phyloP scores from a whole-genome alignment of 2,329 filamentous ascomycete genomes.

The Pestalotiopsis fici region DNA sequence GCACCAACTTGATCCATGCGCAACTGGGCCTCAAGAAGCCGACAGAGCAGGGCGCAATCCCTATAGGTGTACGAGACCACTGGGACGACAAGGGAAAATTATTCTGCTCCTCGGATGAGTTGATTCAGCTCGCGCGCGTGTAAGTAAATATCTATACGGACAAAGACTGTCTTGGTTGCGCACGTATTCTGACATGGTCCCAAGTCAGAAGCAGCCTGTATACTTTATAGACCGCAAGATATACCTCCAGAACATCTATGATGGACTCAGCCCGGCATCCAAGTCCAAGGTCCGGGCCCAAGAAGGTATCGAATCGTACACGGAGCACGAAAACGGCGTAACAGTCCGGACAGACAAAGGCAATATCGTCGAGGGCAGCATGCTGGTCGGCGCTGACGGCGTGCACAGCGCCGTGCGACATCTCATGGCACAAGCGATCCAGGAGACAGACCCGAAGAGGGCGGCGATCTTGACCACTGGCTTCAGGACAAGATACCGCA shows the following conservation, averaged over 20 bases:
- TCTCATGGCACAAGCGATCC: not conserved
- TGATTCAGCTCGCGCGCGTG: constrained; percentile 10
- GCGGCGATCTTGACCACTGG: not conserved
- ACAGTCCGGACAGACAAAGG: constrained; percentile 15
- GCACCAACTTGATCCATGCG: constrained; percentile 10
- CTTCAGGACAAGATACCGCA: constrained; percentile 1
- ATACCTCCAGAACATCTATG: constrained; percentile 14
- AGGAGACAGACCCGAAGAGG: not conserved
- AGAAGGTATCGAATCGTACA: constrained; percentile 11
- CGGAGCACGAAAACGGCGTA: constrained; percentile 15
- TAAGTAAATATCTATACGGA: not conserved
- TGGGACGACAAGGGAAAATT: constrained; percentile 14
- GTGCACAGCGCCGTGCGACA: constrained; percentile 1
- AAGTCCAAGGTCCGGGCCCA: constrained; percentile 6
- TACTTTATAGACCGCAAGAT: constrained; percentile 13
- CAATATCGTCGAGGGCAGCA: constrained; percentile 14
- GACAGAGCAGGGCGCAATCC: not conserved
- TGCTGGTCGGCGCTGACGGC: constrained; percentile 15
- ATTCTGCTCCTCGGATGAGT: constrained; percentile 13
- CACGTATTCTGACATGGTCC: not conserved
- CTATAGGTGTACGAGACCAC: constrained; percentile 10
- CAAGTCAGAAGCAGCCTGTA: constrained; percentile 3
- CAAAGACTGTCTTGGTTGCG: not conserved
- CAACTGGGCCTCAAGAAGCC: constrained; percentile 13
- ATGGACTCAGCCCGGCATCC: constrained; percentile 14